Percentiles rank a stretch among this genome's conserved stretches.
These are phyloP conservation scores for Venturiaceae sp. DNA, from an alignment of 2,329 filamentous ascomycete genomes.

Conservation along the genomic window DNA sequence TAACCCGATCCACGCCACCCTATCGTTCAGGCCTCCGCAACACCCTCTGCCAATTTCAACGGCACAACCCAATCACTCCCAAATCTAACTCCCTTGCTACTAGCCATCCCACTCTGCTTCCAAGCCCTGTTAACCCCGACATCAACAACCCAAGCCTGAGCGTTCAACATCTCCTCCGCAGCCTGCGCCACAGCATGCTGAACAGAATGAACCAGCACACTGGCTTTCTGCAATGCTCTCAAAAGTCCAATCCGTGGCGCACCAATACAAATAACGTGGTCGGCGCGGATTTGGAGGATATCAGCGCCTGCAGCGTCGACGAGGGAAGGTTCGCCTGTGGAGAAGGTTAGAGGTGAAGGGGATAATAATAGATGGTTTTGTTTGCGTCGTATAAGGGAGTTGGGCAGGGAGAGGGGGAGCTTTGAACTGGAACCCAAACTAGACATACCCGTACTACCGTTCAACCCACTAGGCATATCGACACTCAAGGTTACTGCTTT, in stretches of 20 bases:
- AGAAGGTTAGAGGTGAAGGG: not conserved
- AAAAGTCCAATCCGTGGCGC: constrained; percentile 79
- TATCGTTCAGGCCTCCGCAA: not conserved
- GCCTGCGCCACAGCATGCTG: constrained; percentile 23
- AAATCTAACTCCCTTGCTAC: constrained; percentile 80
- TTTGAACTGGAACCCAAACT: not conserved
- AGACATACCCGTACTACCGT: constrained; percentile 57
- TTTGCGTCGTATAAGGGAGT: too few species aligned
- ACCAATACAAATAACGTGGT: constrained; percentile 75
- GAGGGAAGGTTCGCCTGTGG: constrained; percentile 40
- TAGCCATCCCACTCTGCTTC: constrained; percentile 72
- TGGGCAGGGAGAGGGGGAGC: too few species aligned
- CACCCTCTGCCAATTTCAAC: constrained; percentile 37
- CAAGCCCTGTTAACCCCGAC: constrained; percentile 79
- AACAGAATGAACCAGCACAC: not conserved
- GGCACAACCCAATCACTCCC: constrained; percentile 77
- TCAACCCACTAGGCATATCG: constrained; percentile 85
- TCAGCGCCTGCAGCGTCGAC: constrained; percentile 54
- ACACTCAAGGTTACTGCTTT: constrained; percentile 56
- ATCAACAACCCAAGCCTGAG: constrained; percentile 73
- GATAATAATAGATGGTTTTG: not conserved
- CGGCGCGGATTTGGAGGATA: constrained; percentile 68
- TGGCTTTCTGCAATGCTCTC: constrained; percentile 57
- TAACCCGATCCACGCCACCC: too few species aligned
- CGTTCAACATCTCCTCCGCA: not conserved